phyloP scores from a whole-genome alignment of 2,329 filamentous ascomycete genomes.

The Ascochyta viciae-villosae region DNA sequence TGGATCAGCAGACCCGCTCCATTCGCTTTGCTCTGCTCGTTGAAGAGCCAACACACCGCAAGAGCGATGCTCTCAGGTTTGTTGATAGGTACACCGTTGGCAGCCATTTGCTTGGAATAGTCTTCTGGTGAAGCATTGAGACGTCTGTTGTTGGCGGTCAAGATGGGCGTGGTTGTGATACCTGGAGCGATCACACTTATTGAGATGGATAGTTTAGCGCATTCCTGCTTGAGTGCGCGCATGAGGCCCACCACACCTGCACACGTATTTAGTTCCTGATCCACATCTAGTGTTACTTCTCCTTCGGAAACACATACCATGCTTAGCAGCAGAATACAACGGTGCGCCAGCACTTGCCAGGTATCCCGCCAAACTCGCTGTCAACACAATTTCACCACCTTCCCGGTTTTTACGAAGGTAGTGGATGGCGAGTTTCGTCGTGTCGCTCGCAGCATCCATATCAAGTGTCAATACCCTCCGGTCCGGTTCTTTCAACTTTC shows the following conservation, averaged over 20 bases:
- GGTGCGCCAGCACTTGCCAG: conserved; percentile 57
- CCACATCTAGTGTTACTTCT: background rate
- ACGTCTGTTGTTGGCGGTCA: conserved; percentile 43
- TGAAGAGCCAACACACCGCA: conserved; percentile 55
- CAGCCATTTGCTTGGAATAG: conserved; percentile 55
- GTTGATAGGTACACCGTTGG: conserved; percentile 57
- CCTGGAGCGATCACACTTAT: conserved; percentile 58
- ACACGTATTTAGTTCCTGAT: background rate
- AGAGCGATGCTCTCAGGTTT: conserved; percentile 54
- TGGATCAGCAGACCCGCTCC: conserved; percentile 58
- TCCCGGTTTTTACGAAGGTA: conserved; percentile 52
- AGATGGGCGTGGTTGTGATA: conserved; percentile 57
- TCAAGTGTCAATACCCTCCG: conserved; percentile 55
- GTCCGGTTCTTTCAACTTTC: conserved; percentile 56
- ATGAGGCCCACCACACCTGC: conserved; percentile 57
- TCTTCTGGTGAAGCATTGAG: conserved; percentile 43
- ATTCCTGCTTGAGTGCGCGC: conserved; percentile 58
- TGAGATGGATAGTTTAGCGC: conserved; percentile 54
- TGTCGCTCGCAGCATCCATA: conserved; percentile 56
- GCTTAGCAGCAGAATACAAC: conserved; percentile 59
- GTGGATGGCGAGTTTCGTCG: conserved; percentile 57
- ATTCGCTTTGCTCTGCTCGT: conserved; percentile 53
- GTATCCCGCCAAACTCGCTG: conserved; percentile 59
- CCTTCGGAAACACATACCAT: conserved; percentile 43
- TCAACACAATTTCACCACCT: conserved; percentile 57